Base-by-base conservation (phyloP, 1,139 yeast species). In the Blastobotrys indianensis region DNA sequence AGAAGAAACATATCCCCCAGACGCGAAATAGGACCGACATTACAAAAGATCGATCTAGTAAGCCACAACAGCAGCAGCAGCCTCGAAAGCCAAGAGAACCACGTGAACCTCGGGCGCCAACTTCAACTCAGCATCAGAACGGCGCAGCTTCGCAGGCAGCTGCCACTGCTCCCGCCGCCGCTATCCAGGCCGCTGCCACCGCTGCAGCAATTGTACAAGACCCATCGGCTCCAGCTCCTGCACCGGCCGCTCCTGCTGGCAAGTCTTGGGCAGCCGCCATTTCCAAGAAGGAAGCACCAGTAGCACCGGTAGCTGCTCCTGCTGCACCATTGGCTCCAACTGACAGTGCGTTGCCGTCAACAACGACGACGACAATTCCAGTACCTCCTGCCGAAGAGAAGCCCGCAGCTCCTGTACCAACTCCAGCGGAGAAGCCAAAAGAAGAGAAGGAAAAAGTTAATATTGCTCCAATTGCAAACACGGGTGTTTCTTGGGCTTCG, bases 401-500 rank as follows among this genome's bases (percentile, higher is more conserved):
- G 17, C 20, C 42, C 8, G 46, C 25, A 4, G 31, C n/a, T n/a
- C n/a, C n/a, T n/a, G n/a, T 10, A 5, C 32, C 32, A 30, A 12
- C 32, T 8, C n/a, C n/a, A n/a, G 36, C 6, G 3, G 23, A 33
- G 10, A 23, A 13, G 36, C 23, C 15, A 9, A 20, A 32, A 13
- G 32, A 32, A 32, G 44, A 42, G 25, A 41, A 45, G 34, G 34
- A 50, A 12, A 40, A 46, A 9, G 47, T 51, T n/a, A 49, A 55
- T 20, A 35, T 60, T n/a, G 54, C 58, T 15, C 50, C 57, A 23
- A 37, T 37, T 17, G 33, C 46, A 11, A 39, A 43, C 28, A 39
- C 46, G 11, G 16, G 53, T 44, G 43, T 60, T 56, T 64, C 72
- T 13, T 68, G 73, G 73, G 72, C 73, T 16, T 70, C 72, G 7